These are phyloP conservation scores for Nicotiana knightiana DNA, from an alignment of 257 asterid species.

Conservation along the genomic window DNA sequence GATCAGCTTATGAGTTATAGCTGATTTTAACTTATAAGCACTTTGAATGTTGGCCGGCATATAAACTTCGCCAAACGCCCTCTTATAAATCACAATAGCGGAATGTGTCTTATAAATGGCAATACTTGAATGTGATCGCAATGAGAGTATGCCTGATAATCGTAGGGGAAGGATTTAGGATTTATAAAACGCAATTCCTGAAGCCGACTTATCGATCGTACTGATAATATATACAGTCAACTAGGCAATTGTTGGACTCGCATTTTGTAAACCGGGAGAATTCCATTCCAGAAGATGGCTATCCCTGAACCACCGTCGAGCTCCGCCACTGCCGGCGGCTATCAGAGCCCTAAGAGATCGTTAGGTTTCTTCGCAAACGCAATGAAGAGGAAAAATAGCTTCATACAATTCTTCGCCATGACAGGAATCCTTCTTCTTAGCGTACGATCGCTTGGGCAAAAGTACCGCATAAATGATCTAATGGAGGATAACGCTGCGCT, in stretches of 20 bases:
- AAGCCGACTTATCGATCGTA: no score
- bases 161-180: no score
- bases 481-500: conserved; percentile 46
- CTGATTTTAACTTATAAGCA: no score
- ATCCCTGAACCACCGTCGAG: conserved; percentile 33
- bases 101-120: no score
- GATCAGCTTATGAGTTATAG: no score
- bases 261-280: neutral
- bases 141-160: no score
- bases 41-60: no score
- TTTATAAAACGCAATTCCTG: no score
- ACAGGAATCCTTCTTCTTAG: conserved; percentile 65
- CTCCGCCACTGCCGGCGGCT: conserved; percentile 22
- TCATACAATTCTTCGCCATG: conserved; percentile 62
- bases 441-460: conserved; percentile 65
- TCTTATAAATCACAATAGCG: no score
- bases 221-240: no score
- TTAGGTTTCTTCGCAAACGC: conserved; percentile 49
- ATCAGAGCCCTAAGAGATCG: conserved; percentile 25
- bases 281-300: conserved; percentile 17
- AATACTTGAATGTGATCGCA: no score
- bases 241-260: neutral
- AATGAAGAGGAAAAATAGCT: conserved; percentile 47
- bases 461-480: conserved; percentile 65
- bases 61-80: no score